Evolutionary conservation across 495 filamentous ascomycete genomes (phyloP).

Genomic region (Niebla homalea): DNA sequence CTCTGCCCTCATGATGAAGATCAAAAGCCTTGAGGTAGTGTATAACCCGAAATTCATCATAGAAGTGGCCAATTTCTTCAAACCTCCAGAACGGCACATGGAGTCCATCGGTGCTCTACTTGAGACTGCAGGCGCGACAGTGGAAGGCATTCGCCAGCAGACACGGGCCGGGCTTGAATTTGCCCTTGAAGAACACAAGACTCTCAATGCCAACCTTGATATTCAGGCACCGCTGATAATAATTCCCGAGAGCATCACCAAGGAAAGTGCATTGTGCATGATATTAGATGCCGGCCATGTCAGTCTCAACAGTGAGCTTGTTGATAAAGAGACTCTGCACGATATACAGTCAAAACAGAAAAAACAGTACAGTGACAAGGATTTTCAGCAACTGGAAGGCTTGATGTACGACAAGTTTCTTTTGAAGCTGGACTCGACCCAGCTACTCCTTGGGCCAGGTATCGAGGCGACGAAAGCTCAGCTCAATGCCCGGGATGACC

Average conservation of each 20-base stretch:
- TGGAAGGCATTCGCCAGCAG: conserved; percentile 86
- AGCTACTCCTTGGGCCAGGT: conserved; percentile 89
- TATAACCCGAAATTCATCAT: conserved; percentile 91
- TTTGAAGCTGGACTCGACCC: conserved; percentile 83
- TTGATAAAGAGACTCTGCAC: conserved; percentile 75
- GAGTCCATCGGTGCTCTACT: conserved; percentile 90
- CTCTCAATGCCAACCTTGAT: conserved; percentile 89
- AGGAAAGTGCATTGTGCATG: conserved; percentile 65
- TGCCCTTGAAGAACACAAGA: conserved; percentile 94
- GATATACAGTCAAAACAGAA: conserved; percentile 86
- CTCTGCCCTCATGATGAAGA: conserved; percentile 72
- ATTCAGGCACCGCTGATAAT: conserved; percentile 93
- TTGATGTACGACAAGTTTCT: conserved; percentile 94
- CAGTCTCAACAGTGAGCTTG: conserved; percentile 82
- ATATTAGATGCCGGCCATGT: conserved; percentile 95
- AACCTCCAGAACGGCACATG: conserved; percentile 92
- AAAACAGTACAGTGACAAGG: conserved; percentile 74
- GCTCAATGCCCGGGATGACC: conserved; percentile 52
- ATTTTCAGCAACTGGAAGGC: conserved; percentile 72
- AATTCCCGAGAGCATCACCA: conserved; percentile 80
- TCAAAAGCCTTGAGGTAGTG: conserved; percentile 91
- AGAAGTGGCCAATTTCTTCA: conserved; percentile 84
- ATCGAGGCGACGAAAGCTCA: conserved; percentile 84
- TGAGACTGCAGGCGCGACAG: conserved; percentile 88
- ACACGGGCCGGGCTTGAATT: conserved; percentile 92